phyloP scores from a whole-genome alignment of 108 stramenopile species.

The Cyclotella sp. region DNA sequence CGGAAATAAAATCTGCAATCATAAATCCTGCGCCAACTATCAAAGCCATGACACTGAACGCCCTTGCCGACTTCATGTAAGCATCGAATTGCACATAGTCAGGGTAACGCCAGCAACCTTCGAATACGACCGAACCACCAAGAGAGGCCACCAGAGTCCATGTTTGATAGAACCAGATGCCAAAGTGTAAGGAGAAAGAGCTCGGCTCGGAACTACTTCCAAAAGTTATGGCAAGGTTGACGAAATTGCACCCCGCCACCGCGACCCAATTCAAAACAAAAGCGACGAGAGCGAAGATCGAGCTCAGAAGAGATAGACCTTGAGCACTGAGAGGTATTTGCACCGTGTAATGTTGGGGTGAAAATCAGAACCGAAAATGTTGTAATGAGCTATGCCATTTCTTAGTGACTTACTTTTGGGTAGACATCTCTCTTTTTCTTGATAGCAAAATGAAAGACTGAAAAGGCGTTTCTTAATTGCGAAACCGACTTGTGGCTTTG shows the following conservation, averaged over 20 bases:
- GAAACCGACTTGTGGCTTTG: no score
- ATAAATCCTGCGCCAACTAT: conserved; percentile 38
- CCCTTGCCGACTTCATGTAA: conserved; percentile 43
- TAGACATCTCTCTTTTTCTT: no score
- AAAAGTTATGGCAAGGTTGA: background rate
- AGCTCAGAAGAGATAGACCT: background rate
- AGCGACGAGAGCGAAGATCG: background rate
- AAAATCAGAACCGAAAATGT: background rate
- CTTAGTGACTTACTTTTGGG: no score
- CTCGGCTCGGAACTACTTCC: background rate
- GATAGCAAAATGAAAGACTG: no score
- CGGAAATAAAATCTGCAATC: conserved; percentile 26
- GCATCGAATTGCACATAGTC: conserved; percentile 34
- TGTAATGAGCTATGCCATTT: no score
- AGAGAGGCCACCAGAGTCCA: conserved; percentile 18
- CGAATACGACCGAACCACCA: conserved; percentile 10
- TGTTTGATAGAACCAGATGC: conserved; percentile 36
- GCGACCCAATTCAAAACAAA: conserved; percentile 17
- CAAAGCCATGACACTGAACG: conserved; percentile 44
- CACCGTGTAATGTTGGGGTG: background rate
- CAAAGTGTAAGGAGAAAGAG: conserved; percentile 31
- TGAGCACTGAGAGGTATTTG: background rate
- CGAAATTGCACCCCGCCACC: background rate
- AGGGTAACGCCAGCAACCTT: conserved; percentile 34
- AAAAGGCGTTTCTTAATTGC: no score